Percentiles rank a stretch among this genome's conserved stretches.
These are phyloP conservation scores for Fistulifera solaris DNA, from an alignment of 108 stramenopile species.

Conservation along the genomic window DNA sequence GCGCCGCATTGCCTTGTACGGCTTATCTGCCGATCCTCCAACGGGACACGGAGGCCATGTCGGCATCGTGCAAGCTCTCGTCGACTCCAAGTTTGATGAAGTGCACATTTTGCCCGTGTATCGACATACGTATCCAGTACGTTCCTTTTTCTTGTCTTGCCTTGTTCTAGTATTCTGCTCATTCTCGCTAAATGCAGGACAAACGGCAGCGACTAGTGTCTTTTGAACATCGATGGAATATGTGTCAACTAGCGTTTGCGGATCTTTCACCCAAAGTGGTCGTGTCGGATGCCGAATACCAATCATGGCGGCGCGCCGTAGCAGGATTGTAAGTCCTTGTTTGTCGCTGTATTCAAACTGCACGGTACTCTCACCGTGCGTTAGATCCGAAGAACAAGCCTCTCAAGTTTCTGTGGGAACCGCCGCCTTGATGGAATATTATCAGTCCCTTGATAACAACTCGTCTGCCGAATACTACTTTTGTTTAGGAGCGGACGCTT, in stretches of 20 bases:
- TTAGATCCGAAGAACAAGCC: conserved; percentile 3
- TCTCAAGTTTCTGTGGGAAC: conserved; percentile 43
- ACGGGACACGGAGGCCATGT: conserved; percentile 70
- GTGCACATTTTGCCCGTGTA: conserved; percentile 75
- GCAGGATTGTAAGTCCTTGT: background rate
- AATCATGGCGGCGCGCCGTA: conserved; percentile 38
- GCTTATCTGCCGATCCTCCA: conserved; percentile 79
- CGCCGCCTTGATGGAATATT: conserved; percentile 67
- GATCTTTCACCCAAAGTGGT: conserved; percentile 24
- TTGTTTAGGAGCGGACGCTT: conserved; percentile 75
- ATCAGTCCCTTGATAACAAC: conserved; percentile 10
- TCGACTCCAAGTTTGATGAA: conserved; percentile 31
- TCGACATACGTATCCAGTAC: conserved; percentile 57
- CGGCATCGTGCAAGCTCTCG: conserved; percentile 47
- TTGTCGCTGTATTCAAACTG: too few species aligned
- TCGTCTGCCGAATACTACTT: conserved; percentile 27
- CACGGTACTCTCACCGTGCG: too few species aligned
- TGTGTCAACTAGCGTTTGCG: conserved; percentile 62
- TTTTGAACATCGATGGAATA: conserved; percentile 51
- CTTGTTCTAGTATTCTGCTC: too few species aligned
- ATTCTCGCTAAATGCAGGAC: too few species aligned
- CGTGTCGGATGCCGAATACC: conserved; percentile 60
- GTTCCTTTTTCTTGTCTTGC: too few species aligned
- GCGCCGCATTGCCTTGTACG: conserved; percentile 34
- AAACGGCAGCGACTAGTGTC: conserved; percentile 59